Conservation (phyloP, 768 basidiomycete species). For the Boletus subcaerulescens region DNA sequence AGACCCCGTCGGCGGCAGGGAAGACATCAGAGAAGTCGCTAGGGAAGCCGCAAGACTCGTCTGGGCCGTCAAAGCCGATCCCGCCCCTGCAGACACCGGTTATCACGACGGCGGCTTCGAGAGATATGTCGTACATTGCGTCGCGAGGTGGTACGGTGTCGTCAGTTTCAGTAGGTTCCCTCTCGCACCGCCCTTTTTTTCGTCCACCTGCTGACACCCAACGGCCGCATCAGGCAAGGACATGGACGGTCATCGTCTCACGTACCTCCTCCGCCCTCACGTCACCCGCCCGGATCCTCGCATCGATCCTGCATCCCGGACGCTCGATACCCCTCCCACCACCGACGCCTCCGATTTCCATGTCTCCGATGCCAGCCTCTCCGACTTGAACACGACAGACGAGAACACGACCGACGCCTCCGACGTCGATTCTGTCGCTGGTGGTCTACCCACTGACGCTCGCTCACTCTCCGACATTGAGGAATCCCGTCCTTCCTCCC, state of each 20-base stretch:
- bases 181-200: background rate
- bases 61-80: slow-evolving; percentile 51
- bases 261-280: slow-evolving; percentile 79
- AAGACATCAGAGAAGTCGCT: slow-evolving; percentile 60
- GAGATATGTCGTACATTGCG: slow-evolving; percentile 79
- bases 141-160: slow-evolving; percentile 73
- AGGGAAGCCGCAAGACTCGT: slow-evolving; percentile 65
- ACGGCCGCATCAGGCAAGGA: slow-evolving; percentile 42
- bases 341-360: slow-evolving; percentile 63
- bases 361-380: slow-evolving; percentile 44
- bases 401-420: slow-evolving; percentile 18
- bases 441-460: slow-evolving; percentile 4
- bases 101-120: slow-evolving; percentile 61
- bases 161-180: slow-evolving; percentile 71
- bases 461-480: slow-evolving; percentile 26
- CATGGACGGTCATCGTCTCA: slow-evolving; percentile 55
- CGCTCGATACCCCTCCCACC: slow-evolving; percentile 67
- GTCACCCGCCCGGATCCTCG: slow-evolving; percentile 55
- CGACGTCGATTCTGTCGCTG: slow-evolving; percentile 24
- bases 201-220: background rate
- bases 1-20: slow-evolving; percentile 48
- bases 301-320: slow-evolving; percentile 23
- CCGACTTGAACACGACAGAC: slow-evolving; percentile 32
- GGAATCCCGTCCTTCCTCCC: slow-evolving; percentile 28
- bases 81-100: background rate